Evolutionary conservation across 179 eudicot genomes (phyloP).

Genomic region (Silene noctiflora): DNA sequence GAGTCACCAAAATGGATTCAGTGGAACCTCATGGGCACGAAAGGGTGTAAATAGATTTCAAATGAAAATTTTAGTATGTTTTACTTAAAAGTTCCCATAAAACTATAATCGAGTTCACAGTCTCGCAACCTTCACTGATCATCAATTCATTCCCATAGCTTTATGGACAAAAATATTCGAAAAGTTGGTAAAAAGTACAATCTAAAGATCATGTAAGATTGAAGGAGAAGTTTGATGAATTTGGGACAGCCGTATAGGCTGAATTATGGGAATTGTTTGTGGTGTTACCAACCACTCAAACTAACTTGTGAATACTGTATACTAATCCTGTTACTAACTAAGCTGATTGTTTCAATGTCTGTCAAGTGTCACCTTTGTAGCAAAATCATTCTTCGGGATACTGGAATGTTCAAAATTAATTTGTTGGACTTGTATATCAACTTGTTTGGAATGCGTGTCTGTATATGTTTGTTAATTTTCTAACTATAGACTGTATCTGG

Average conservation of each 20-base stretch:
- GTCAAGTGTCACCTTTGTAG: background rate
- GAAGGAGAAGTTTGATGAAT: too few species aligned
- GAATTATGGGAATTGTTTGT: background rate
- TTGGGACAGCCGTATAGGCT: background rate
- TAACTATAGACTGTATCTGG: constrained; percentile 13
- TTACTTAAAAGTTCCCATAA: background rate
- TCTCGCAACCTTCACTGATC: background rate
- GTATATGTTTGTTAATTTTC: background rate
- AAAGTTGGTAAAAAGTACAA: too few species aligned
- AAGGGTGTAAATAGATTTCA: too few species aligned
- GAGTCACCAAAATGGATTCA: too few species aligned
- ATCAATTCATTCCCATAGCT: background rate
- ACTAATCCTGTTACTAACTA: background rate
- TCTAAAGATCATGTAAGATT: too few species aligned
- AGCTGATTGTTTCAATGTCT: background rate
- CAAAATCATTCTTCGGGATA: background rate
- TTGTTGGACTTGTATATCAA: background rate
- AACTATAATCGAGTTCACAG: background rate
- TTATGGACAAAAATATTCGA: background rate
- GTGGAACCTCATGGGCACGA: too few species aligned
- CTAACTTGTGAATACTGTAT: background rate
- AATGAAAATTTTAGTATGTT: too few species aligned
- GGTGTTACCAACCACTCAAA: background rate
- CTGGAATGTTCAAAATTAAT: background rate
- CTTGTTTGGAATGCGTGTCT: background rate